Conservation (phyloP, 805 yeast species). For the Candida jianshihensis region DNA sequence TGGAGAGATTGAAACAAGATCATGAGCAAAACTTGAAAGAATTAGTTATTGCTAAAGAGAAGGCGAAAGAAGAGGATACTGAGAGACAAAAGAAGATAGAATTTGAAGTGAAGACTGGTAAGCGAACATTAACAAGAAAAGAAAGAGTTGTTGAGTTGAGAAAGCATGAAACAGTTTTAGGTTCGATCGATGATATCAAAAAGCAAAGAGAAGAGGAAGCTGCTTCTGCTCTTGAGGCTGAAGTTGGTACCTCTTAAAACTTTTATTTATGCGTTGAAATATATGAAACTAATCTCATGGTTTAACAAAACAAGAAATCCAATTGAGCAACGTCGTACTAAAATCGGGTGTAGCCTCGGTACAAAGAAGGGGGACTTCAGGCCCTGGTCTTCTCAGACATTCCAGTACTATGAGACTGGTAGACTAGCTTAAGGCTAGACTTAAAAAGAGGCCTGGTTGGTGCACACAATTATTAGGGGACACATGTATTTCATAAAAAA, state of each 20-base stretch:
- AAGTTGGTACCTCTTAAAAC: background rate
- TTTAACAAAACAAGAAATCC: background rate
- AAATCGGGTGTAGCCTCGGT: too few species aligned
- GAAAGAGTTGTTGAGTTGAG: constrained; percentile 38
- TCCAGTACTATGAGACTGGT: too few species aligned
- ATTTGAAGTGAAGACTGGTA: constrained; percentile 39
- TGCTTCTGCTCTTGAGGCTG: background rate
- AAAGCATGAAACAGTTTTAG: constrained; percentile 66
- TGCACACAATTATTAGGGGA: too few species aligned
- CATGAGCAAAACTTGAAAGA: constrained; percentile 63
- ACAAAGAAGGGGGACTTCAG: too few species aligned
- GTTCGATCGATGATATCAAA: constrained; percentile 39
- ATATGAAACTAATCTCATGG: background rate
- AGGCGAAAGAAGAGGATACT: constrained; percentile 69
- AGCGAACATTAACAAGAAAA: constrained; percentile 42
- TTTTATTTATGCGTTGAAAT: background rate
- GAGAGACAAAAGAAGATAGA: constrained; percentile 43
- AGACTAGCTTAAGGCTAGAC: too few species aligned
- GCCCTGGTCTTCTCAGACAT: too few species aligned
- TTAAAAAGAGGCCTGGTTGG: too few species aligned
- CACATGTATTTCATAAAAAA: too few species aligned
- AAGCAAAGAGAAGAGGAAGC: constrained; percentile 25
- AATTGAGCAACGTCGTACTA: too few species aligned
- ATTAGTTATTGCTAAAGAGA: constrained; percentile 56
- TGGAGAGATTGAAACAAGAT: constrained; percentile 47